These are phyloP conservation scores for Venturia aucupariae DNA, from an alignment of 2,329 filamentous ascomycete genomes.

Conservation along the genomic window DNA sequence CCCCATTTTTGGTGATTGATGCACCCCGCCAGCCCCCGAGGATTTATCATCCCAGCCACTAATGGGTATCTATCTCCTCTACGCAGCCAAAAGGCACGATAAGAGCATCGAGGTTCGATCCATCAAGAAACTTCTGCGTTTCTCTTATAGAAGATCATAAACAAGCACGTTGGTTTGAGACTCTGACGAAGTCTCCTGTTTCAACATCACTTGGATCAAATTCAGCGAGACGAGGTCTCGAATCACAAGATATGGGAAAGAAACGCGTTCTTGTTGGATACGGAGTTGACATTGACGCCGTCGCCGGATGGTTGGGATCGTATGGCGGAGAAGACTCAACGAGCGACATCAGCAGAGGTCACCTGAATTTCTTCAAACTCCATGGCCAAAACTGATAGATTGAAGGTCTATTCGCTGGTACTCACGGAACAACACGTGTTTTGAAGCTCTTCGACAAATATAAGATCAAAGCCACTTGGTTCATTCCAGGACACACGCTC, in stretches of 20 bases:
- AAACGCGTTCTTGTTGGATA: conserved; percentile 51
- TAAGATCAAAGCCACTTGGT: conserved; percentile 60
- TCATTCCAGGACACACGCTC: conserved; percentile 50
- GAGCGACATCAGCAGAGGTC: conserved; percentile 62
- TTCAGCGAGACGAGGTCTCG: not conserved
- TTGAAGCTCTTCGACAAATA: conserved; percentile 65
- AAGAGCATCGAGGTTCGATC: not conserved
- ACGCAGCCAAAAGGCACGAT: not conserved
- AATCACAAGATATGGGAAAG: conserved; percentile 30
- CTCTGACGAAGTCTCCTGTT: not conserved
- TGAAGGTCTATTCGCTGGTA: conserved; percentile 58
- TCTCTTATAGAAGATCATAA: not conserved
- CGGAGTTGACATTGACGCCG: conserved; percentile 67
- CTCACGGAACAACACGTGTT: conserved; percentile 54
- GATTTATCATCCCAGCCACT: not conserved
- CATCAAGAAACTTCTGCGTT: not conserved
- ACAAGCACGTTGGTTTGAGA: not conserved
- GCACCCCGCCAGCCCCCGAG: not conserved
- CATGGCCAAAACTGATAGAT: not conserved
- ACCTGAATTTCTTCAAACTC: not conserved
- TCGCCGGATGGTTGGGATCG: conserved; percentile 65
- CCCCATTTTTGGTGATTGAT: not conserved
- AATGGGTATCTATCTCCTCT: not conserved
- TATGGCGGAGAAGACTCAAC: conserved; percentile 66
- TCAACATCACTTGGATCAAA: not conserved